A percentile compares a stretch with the other conserved stretches of the same genome.
These are phyloP conservation scores for Verticillium klebahnii DNA, from an alignment of 2,329 filamentous ascomycete species.

Conservation along the genomic window DNA sequence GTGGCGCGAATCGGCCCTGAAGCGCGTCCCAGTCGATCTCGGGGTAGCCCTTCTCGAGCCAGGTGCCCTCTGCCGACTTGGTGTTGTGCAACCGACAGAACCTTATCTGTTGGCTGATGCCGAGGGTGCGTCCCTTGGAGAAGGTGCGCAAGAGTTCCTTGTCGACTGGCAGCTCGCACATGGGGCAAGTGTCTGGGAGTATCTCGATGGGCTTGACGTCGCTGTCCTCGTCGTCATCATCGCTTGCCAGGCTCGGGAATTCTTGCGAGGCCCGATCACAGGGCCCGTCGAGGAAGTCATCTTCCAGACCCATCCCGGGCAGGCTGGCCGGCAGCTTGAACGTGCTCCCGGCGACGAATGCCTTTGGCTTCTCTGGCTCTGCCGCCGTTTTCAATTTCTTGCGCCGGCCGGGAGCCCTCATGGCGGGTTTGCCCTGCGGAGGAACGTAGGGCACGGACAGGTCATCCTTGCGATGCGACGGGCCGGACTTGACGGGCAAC, in stretches of 20 bases:
- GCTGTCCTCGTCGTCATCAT: neutral
- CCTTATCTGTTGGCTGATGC: constrained; percentile 51
- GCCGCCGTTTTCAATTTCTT: neutral
- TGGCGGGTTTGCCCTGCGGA: neutral
- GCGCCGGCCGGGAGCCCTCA: neutral
- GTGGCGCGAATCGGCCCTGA: constrained; percentile 49
- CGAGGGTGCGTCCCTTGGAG: constrained; percentile 41
- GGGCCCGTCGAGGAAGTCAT: neutral
- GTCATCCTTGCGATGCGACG: neutral
- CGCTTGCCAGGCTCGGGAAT: neutral
- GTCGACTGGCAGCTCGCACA: constrained; percentile 61
- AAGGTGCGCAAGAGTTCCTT: constrained; percentile 48
- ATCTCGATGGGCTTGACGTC: neutral
- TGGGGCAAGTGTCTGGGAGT: constrained; percentile 46
- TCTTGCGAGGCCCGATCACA: neutral
- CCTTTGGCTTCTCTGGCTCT: neutral
- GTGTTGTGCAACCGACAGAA: constrained; percentile 64
- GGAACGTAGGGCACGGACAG: neutral
- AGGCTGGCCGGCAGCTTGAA: neutral
- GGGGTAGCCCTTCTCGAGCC: constrained; percentile 58
- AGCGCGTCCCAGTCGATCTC: constrained; percentile 64
- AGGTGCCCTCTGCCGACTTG: constrained; percentile 43
- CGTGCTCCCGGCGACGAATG: neutral
- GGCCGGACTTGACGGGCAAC: neutral
- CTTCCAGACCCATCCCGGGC: neutral